These are phyloP conservation scores for Monascus ruber DNA, from an alignment of 2,329 filamentous ascomycete species.

Conservation along the genomic window DNA sequence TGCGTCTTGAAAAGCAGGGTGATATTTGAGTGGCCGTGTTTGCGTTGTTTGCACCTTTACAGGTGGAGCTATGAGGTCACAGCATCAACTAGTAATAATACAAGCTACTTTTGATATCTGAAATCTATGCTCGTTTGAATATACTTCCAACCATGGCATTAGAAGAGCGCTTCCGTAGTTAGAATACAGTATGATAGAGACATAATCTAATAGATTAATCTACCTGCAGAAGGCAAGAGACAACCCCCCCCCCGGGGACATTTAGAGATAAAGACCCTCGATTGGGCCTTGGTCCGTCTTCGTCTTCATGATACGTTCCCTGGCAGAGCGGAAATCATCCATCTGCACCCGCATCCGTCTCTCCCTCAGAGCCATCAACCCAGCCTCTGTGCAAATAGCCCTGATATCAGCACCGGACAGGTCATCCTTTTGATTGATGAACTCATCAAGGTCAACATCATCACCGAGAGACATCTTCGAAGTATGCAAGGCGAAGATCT, in stretches of 20 bases:
- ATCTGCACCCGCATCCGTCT: slow-evolving; percentile 97
- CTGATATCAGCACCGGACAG: slow-evolving; percentile 96
- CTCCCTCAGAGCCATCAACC: slow-evolving; percentile 85
- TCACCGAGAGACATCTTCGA: slow-evolving; percentile 96
- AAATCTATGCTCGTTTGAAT: neutral
- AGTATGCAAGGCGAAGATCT: slow-evolving; percentile 97
- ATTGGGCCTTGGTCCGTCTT: slow-evolving; percentile 92
- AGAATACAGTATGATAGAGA: neutral
- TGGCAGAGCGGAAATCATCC: slow-evolving; percentile 88
- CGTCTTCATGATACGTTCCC: slow-evolving; percentile 91
- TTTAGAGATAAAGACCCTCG: slow-evolving; percentile 94
- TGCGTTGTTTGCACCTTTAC: slow-evolving; percentile 9
- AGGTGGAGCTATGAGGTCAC: neutral
- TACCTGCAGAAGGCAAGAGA: slow-evolving; percentile 3
- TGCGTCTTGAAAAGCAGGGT: too few species aligned
- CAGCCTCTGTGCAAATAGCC: slow-evolving; percentile 95
- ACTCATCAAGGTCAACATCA: slow-evolving; percentile 97
- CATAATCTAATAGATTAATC: slow-evolving; percentile 2
- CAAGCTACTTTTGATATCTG: too few species aligned
- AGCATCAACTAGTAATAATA: too few species aligned
- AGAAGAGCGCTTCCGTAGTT: too few species aligned
- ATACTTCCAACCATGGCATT: too few species aligned
- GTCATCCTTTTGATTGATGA: slow-evolving; percentile 97
- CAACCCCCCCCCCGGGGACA: slow-evolving; percentile 5
- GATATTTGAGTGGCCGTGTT: slow-evolving; percentile 14